phyloP scores from a whole-genome alignment of 75 land plant genomes.

The Chamaecyparis obtusa region DNA sequence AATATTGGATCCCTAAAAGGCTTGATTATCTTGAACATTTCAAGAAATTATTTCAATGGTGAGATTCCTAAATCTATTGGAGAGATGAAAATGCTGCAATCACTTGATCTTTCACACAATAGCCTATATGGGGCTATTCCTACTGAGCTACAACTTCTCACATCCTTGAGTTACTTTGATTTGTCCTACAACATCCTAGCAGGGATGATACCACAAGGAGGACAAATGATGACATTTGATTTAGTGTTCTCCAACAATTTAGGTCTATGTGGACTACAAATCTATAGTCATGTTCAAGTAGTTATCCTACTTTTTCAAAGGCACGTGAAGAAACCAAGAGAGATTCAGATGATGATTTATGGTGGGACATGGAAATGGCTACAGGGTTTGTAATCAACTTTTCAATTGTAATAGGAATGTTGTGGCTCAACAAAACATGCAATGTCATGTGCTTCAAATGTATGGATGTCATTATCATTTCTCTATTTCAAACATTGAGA shows the following conservation, averaged over 20 bases:
- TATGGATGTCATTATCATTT: background rate
- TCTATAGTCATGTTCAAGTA: conserved; percentile 9
- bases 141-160: no score
- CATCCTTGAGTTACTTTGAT: background rate
- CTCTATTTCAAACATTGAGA: no score
- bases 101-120: conserved; percentile 14
- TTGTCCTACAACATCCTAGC: conserved; percentile 3
- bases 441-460: background rate
- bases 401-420: no score
- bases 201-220: no score
- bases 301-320: background rate
- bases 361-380: background rate
- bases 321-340: background rate
- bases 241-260: conserved; percentile 5
- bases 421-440: background rate
- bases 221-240: no score
- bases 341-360: background rate
- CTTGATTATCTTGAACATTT: no score
- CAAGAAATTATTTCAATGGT: conserved; percentile 9
- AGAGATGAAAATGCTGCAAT: background rate
- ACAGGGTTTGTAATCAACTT: no score
- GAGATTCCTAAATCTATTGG: conserved; percentile 17
- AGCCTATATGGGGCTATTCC: no score
- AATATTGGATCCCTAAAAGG: no score
- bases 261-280: conserved; percentile 12